Conservation (phyloP, 495 filamentous ascomycete genomes). For the Xeromyces bisporus region DNA sequence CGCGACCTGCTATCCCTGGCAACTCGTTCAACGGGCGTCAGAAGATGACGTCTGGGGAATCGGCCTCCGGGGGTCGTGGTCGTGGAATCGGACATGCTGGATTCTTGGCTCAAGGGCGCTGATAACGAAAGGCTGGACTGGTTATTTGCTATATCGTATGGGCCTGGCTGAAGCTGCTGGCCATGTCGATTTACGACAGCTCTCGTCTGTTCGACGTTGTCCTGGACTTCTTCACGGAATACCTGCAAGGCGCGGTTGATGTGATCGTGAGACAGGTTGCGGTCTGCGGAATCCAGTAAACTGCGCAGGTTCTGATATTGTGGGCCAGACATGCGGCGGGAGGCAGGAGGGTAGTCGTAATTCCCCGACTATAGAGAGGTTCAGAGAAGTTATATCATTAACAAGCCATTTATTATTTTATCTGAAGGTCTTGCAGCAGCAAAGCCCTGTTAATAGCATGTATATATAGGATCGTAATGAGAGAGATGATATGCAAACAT, state of each 20-base stretch:
- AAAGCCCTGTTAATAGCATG: no score
- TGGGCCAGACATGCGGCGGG: slow-evolving; percentile 19
- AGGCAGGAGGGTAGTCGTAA: slow-evolving; percentile 37
- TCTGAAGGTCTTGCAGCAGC: no score
- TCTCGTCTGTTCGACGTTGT: slow-evolving; percentile 14
- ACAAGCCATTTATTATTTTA: no score
- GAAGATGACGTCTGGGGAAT: slow-evolving; percentile 4
- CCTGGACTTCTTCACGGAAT: slow-evolving; percentile 22
- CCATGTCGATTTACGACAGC: slow-evolving; percentile 13
- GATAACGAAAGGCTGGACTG: no score
- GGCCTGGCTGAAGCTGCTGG: slow-evolving; percentile 8
- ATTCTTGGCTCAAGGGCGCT: slow-evolving; percentile 2
- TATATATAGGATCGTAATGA: no score
- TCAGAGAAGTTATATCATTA: slow-evolving; percentile 1
- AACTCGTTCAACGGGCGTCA: slow-evolving; percentile 4
- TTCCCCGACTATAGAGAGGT: slow-evolving; percentile 36
- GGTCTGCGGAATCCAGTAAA: slow-evolving; percentile 18
- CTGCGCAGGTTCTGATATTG: slow-evolving; percentile 21
- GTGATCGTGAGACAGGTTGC: slow-evolving; percentile 15
- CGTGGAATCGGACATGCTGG: not conserved
- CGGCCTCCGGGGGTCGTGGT: slow-evolving; percentile 3
- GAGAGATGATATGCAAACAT: slow-evolving; percentile 5
- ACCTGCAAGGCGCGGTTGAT: slow-evolving; percentile 22
- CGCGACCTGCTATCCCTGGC: not conserved
- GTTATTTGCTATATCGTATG: slow-evolving; percentile 4